phyloP scores from a whole-genome alignment of 768 basidiomycete genomes.

The Lentinula sp. region DNA sequence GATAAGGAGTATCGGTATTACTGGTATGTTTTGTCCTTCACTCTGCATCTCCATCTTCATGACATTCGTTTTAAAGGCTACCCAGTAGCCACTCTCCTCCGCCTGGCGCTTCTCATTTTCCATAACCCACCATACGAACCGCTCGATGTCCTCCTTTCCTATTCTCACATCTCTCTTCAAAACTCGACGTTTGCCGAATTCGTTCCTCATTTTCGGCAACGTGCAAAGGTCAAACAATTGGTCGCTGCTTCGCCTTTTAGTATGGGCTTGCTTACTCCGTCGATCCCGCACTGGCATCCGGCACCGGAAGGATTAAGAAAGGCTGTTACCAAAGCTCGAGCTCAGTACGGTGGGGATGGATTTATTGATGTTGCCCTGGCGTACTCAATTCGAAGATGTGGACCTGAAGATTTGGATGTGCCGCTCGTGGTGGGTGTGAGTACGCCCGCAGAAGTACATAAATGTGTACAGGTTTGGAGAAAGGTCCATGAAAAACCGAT shows the following conservation, averaged over 20 bases:
- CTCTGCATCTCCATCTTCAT: background rate
- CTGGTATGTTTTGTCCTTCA: conserved; percentile 39
- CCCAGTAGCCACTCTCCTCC: conserved; percentile 77
- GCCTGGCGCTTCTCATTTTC: conserved; percentile 69
- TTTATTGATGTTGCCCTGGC: conserved; percentile 63
- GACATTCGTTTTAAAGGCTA: conserved; percentile 43
- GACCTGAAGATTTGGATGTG: conserved; percentile 30
- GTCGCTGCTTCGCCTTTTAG: conserved; percentile 77
- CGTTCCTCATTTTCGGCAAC: conserved; percentile 46
- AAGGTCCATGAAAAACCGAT: conserved; percentile 36
- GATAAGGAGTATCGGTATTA: conserved; percentile 71
- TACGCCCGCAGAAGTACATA: conserved; percentile 67
- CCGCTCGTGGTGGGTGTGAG: conserved; percentile 74
- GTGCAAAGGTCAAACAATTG: conserved; percentile 64
- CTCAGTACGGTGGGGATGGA: conserved; percentile 40
- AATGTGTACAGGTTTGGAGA: conserved; percentile 63
- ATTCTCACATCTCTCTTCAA: conserved; percentile 76
- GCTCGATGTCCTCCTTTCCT: conserved; percentile 74
- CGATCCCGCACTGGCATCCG: conserved; percentile 68
- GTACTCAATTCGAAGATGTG: conserved; percentile 52
- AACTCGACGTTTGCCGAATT: conserved; percentile 57
- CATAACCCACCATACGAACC: conserved; percentile 64
- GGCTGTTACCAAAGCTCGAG: conserved; percentile 27
- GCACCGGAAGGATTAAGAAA: conserved; percentile 46
- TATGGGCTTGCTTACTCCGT: conserved; percentile 70